Conservation (phyloP, 257 asterid species). For the Gentiana straminea region DNA sequence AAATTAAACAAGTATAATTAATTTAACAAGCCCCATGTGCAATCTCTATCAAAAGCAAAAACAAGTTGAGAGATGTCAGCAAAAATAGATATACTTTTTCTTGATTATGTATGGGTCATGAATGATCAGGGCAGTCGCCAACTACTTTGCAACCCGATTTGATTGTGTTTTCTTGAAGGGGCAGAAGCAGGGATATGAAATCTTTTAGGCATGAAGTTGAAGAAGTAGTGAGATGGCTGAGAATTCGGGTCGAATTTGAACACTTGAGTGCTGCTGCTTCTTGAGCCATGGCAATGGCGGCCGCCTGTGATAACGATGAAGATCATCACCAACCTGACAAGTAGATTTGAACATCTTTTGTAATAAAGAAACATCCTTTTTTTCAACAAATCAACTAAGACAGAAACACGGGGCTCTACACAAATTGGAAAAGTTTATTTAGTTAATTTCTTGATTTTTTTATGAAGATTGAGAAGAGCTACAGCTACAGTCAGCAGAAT, state of each 20-base stretch:
- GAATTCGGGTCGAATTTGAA: slow-evolving; percentile 28
- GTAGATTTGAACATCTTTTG: slow-evolving; percentile 9
- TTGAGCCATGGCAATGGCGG: slow-evolving; percentile 23
- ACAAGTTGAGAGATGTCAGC: no score
- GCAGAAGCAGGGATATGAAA: slow-evolving; percentile 52
- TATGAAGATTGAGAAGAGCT: no score
- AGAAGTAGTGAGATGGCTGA: slow-evolving; percentile 26
- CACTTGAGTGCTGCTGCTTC: slow-evolving; percentile 21
- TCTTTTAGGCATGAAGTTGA: slow-evolving; percentile 52
- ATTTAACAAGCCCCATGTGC: no score
- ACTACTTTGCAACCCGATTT: slow-evolving; percentile 43
- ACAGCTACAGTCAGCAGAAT: no score
- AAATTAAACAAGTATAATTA: no score
- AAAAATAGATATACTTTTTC: no score
- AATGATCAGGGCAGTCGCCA: slow-evolving; percentile 37
- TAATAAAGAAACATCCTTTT: slow-evolving; percentile 16
- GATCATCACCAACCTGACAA: slow-evolving; percentile 18
- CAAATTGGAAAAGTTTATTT: no score
- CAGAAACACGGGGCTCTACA: no score
- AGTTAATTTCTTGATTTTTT: no score
- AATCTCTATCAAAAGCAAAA: no score
- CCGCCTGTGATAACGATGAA: slow-evolving; percentile 14
- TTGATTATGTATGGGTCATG: no score
- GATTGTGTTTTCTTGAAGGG: slow-evolving; percentile 66
- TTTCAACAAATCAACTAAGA: no score